phyloP scores from a whole-genome alignment of 108 stramenopile species.

The Ochromonas danica region DNA sequence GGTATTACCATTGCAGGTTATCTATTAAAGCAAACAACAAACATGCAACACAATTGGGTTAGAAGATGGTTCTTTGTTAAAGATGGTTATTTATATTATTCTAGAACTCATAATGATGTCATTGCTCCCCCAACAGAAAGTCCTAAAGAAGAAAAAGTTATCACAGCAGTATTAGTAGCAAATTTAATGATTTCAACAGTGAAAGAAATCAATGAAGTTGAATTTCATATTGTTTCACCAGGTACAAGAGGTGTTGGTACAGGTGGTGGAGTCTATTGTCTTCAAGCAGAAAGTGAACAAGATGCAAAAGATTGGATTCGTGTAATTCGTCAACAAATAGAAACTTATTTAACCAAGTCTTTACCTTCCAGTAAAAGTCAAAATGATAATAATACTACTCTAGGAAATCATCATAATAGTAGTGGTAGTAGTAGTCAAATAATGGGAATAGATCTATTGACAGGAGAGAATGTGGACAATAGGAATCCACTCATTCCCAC shows the following conservation, averaged over 20 bases:
- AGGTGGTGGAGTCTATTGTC: background rate
- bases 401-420: too few species aligned
- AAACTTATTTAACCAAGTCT: background rate
- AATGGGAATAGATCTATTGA: too few species aligned
- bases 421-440: too few species aligned
- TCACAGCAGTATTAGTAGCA: background rate
- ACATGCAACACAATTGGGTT: background rate
- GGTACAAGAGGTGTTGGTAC: background rate
- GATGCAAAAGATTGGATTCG: background rate
- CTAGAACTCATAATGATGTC: background rate
- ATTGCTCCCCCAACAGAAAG: too few species aligned
- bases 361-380: background rate
- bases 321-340: slow-evolving; percentile 12
- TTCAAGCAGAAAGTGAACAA: background rate
- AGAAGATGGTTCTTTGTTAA: slow-evolving; percentile 14
- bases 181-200: slow-evolving; percentile 24
- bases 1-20: background rate
- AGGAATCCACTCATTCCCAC: too few species aligned
- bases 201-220: background rate
- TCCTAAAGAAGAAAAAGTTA: background rate
- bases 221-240: slow-evolving; percentile 21
- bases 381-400: background rate
- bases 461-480: too few species aligned
- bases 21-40: slow-evolving; percentile 4
- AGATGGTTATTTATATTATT: slow-evolving; percentile 13